A percentile compares a stretch with the other conserved stretches of the same genome.
These are phyloP conservation scores for Prunus salicina DNA, from an alignment of 306 rosid genomes.

Conservation along the genomic window DNA sequence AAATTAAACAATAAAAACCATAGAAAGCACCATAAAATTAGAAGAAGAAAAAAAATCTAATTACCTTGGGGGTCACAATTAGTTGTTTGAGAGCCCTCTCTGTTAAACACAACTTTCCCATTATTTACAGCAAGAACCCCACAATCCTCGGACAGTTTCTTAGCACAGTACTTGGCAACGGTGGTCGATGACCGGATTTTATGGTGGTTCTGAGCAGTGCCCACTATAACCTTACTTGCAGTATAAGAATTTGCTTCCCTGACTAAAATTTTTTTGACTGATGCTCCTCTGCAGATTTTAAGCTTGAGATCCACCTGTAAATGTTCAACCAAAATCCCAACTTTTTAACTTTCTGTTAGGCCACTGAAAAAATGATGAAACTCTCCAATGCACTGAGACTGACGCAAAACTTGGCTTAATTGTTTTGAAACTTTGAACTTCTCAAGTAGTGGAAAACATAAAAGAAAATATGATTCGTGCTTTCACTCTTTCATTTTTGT, in stretches of 20 bases:
- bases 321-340: slow-evolving; percentile 13
- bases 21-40: background rate
- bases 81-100: slow-evolving; percentile 39
- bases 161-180: slow-evolving; percentile 89
- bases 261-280: slow-evolving; percentile 64
- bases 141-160: slow-evolving; percentile 56
- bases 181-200: slow-evolving; percentile 67
- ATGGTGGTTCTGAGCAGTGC: slow-evolving; percentile 57
- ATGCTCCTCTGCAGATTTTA: slow-evolving; percentile 78
- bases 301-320: slow-evolving; percentile 93
- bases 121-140: slow-evolving; percentile 75
- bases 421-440: background rate
- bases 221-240: slow-evolving; percentile 71
- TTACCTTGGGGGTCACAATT: slow-evolving; percentile 48
- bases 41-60: slow-evolving; percentile 1
- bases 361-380: background rate
- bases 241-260: slow-evolving; percentile 71
- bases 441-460: background rate
- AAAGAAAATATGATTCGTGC: background rate
- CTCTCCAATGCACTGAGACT: background rate
- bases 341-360: background rate
- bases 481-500: slow-evolving; percentile 12
- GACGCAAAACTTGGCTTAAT: background rate
- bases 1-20: background rate
- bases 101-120: slow-evolving; percentile 73